A percentile compares a stretch with the other conserved stretches of the same genome.
phyloP scores from a whole-genome alignment of 257 asterid species.

The Penstemon eatonii region DNA sequence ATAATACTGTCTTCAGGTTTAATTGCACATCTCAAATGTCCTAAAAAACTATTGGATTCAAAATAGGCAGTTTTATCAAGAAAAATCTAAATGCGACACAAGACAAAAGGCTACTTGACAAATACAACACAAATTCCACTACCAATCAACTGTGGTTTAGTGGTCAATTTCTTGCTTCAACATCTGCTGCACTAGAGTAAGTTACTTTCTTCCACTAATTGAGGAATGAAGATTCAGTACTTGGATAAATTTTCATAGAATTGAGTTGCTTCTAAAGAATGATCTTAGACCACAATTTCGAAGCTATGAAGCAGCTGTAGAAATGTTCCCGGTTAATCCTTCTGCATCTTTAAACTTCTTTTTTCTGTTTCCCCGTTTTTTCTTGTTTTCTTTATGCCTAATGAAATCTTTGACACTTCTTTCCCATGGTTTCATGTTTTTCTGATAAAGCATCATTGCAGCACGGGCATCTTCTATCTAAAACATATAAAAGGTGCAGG shows the following conservation, averaged over 20 bases:
- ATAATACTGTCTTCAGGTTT: too few relatives aligned
- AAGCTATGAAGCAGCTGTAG: conserved; percentile 22
- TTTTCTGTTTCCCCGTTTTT: conserved; percentile 46
- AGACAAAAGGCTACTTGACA: not conserved
- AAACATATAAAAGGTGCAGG: not conserved
- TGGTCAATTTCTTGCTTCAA: not conserved
- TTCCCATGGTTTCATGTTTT: conserved; percentile 71
- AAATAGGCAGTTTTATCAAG: not conserved
- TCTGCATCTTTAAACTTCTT: conserved; percentile 36
- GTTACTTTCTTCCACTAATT: not conserved
- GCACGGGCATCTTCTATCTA: conserved; percentile 94
- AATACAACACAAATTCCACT: not conserved
- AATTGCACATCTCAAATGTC: too few relatives aligned
- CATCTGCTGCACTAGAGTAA: not conserved
- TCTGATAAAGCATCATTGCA: conserved; percentile 82
- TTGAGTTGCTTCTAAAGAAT: conserved; percentile 14
- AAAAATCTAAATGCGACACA: not conserved
- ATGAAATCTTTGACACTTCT: conserved; percentile 57
- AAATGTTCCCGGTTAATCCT: conserved; percentile 20
- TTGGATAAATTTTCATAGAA: not conserved
- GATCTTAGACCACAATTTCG: not conserved
- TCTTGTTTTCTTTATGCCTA: conserved; percentile 61
- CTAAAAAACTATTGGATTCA: too few relatives aligned
- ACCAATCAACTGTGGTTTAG: not conserved
- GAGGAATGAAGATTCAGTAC: not conserved